Evolutionary conservation across 495 filamentous ascomycete species (phyloP).

Genomic region (Chaetomium cochliodes): DNA sequence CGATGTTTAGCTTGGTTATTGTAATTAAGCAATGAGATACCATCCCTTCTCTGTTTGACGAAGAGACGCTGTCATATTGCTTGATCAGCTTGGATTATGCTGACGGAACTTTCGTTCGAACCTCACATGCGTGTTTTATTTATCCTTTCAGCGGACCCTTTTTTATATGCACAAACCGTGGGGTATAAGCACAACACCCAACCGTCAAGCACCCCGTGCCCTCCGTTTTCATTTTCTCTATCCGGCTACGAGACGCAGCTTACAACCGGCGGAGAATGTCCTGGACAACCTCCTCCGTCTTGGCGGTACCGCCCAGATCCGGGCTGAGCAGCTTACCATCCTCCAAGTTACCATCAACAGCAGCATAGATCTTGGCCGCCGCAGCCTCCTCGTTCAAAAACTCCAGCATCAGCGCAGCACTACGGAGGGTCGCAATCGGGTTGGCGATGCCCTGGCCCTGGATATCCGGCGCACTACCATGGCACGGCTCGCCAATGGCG

Average conservation of each 20-base stretch:
- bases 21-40: conserved; percentile 10
- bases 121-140: conserved; percentile 14
- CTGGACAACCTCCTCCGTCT: conserved; percentile 81
- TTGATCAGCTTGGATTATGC: background rate
- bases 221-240: background rate
- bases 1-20: background rate
- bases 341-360: conserved; percentile 87
- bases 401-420: conserved; percentile 91
- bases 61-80: background rate
- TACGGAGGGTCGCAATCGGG: conserved; percentile 91
- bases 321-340: conserved; percentile 80
- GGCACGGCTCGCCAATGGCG: conserved; percentile 97
- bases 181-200: conserved; percentile 21
- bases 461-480: conserved; percentile 94
- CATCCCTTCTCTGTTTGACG: background rate
- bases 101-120: background rate
- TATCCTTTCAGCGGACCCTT: conserved; percentile 14
- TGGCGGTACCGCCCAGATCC: conserved; percentile 86
- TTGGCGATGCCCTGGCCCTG: conserved; percentile 90
- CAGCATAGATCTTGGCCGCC: conserved; percentile 82
- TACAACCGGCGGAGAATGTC: conserved; percentile 88
- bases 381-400: conserved; percentile 84
- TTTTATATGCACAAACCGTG: conserved; percentile 24
- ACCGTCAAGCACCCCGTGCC: background rate
- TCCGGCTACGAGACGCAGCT: background rate